Evolutionary conservation across 163 green algal genomes (phyloP), one percentile per base, ranked within the genome.

Genomic region (Chlamydomonas reinhardtii): DNA sequence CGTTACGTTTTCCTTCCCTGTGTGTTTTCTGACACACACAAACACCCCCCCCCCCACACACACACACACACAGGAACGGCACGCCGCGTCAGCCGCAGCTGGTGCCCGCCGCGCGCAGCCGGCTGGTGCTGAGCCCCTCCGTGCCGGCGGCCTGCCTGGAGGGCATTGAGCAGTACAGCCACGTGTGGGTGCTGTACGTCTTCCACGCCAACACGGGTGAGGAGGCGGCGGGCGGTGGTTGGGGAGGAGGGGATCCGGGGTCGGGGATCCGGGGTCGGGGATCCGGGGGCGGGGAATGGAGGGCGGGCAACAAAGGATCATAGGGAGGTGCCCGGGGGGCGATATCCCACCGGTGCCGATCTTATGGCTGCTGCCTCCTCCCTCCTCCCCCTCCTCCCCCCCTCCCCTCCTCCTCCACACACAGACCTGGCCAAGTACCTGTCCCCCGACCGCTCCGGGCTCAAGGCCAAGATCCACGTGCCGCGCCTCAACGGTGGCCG

Each of bases 161-260:
- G 27, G 97, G 97, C 0, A 89, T 99, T 77, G 20, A 94, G 79
- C 81, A 94, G 71, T 99, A 96, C 92, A 96, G 89, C 37, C 97
- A 99, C 90, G 95, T 91, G 82, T 99, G 97, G 97, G 77, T 99
- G 64, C 83, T 99, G 5, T 99, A 98, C 88, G 88, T 99, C 0
- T 99, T 99, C 90, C 96, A 99, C 74, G 83, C 92, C 27, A 99
- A 99, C 93, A 99, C 97, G 75, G 94, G 91, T 93, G 82, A 35
- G 73, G 24, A n/a, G n/a, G n/a, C n/a, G 52, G 3, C 34, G 59
- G 59, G 59, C 22, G 59, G 59, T 43, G 14, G 20, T 2, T 3
- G 59, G 1, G 22, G 59, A 9, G 17, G 2, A 29, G 17, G 59
- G 17, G 24, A 8, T n/a, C n/a, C 59, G 59, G 59, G 24, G 24